Base-by-base conservation (phyloP, 805 yeast species). In the Ascoidea asiatica region DNA sequence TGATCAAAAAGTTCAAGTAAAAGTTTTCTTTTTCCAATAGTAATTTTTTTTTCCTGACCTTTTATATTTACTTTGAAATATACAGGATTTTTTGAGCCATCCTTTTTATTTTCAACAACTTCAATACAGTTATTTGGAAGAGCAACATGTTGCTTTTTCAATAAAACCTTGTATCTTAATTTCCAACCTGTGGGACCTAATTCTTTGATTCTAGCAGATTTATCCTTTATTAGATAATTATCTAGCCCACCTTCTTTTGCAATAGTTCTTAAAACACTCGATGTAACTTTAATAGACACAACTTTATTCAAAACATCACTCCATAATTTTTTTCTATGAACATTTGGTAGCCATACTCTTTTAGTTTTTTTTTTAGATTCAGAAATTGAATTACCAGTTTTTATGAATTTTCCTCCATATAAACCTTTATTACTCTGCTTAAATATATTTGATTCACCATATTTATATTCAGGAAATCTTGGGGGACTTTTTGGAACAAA, bases 181-280 rank as follows among this genome's bases (percentile, higher is more conserved):
- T 75, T 75, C 97, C 97, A 92, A 33, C 97, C 98, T 46, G 75
- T 69, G 44, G 89, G 81, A 0, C 98, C 98, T 56, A 92, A 66
- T 59, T 92, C 95, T 66, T 92, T 92, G 51, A 86, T 70, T 65
- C 98, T 73, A 2, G 95, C 94, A 5, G 94, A 69, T 52, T 83
- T 86, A 48, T 88, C 95, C 63, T 92, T 92, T 39, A 78, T 72
- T 49, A 92, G 62, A 59, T 92, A 92, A 51, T 79, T 79, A 58
- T 92, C 99, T 46, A 92, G 69, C 4, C 99, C 98, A 49, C 98
- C 98, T 61, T 90, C 97, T 54, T 79, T 85, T 47, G 85, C 81
- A 47, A 92, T 81, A 0, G 97, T 88, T 55, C 80, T 77, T 57
- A 92, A 70, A 5, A 88, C 97, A 48, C 80, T 75, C 4, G 97